A percentile compares a stretch with the other conserved stretches of the same genome.
phyloP scores from a whole-genome alignment of 345 rosid species.

The Euphorbia tirucalli region DNA sequence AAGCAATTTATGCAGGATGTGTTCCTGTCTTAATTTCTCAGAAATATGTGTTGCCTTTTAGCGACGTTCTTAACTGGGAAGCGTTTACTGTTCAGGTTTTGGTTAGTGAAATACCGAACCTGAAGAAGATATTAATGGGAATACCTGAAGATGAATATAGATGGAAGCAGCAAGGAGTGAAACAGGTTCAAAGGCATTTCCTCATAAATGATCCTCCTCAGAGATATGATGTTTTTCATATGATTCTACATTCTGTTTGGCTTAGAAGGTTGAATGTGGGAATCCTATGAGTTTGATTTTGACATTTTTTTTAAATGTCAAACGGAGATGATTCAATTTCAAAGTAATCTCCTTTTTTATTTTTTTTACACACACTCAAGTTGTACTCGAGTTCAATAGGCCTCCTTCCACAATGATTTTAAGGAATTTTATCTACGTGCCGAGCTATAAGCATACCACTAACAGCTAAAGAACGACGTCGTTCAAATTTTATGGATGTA shows the following conservation, averaged over 20 bases:
- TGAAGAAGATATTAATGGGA: slow-evolving; percentile 47
- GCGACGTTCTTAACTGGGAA: slow-evolving; percentile 66
- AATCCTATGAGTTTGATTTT: background rate
- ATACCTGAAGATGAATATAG: slow-evolving; percentile 44
- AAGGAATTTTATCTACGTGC: no score
- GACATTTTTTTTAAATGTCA: no score
- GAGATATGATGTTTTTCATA: slow-evolving; percentile 64
- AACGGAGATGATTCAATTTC: no score
- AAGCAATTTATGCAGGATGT: slow-evolving; percentile 66
- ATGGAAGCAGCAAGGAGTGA: slow-evolving; percentile 41
- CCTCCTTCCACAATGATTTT: no score
- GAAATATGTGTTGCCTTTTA: slow-evolving; percentile 56
- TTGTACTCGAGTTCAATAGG: no score
- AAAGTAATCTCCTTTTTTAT: no score
- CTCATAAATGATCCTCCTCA: slow-evolving; percentile 59
- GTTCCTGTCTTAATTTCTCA: slow-evolving; percentile 70
- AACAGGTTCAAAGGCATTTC: slow-evolving; percentile 55
- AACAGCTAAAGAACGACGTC: no score
- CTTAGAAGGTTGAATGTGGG: slow-evolving; percentile 55
- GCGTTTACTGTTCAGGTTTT: slow-evolving; percentile 50
- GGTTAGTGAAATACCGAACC: slow-evolving; percentile 48
- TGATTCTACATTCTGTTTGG: slow-evolving; percentile 78
- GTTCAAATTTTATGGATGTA: no score
- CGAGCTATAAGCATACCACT: no score
- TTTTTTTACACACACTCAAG: no score